A percentile compares a stretch with the other conserved stretches of the same genome.
phyloP scores from a whole-genome alignment of 345 rosid species.

The Brassica napus region DNA sequence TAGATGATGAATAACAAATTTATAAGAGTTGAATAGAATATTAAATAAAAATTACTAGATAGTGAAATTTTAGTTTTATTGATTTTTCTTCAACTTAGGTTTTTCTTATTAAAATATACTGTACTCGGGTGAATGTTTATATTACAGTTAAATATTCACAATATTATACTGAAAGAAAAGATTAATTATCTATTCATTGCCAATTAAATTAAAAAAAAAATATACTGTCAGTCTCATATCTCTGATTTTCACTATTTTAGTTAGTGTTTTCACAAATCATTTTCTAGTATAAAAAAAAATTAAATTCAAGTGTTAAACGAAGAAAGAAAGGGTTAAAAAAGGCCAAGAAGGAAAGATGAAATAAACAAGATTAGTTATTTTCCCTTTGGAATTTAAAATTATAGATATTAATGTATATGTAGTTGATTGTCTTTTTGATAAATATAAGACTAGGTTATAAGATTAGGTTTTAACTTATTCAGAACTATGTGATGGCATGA shows the following conservation, averaged over 20 bases:
- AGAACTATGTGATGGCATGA: slow-evolving; percentile 28
- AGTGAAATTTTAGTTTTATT: not conserved
- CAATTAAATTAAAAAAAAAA: not conserved
- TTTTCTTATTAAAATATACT: not conserved
- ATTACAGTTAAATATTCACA: not conserved
- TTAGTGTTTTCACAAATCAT: not conserved
- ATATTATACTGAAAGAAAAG: not conserved
- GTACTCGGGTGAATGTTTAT: not conserved
- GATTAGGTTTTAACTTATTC: slow-evolving; percentile 23
- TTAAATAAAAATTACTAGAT: not conserved
- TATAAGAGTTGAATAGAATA: not conserved
- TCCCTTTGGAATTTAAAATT: not conserved
- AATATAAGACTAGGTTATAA: slow-evolving; percentile 24
- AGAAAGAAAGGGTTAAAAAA: not conserved
- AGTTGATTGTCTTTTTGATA: not conserved
- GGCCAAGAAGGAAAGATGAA: not conserved
- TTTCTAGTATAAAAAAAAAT: not conserved
- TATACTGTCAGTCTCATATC: not conserved
- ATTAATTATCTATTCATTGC: not conserved
- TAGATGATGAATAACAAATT: not conserved
- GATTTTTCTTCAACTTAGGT: not conserved
- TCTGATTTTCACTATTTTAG: not conserved
- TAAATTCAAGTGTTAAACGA: slow-evolving; percentile 2
- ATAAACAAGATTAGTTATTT: not conserved
- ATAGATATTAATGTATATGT: not conserved